phyloP scores from a whole-genome alignment of 148 eudicot species.

The Rhododendron simsii region DNA sequence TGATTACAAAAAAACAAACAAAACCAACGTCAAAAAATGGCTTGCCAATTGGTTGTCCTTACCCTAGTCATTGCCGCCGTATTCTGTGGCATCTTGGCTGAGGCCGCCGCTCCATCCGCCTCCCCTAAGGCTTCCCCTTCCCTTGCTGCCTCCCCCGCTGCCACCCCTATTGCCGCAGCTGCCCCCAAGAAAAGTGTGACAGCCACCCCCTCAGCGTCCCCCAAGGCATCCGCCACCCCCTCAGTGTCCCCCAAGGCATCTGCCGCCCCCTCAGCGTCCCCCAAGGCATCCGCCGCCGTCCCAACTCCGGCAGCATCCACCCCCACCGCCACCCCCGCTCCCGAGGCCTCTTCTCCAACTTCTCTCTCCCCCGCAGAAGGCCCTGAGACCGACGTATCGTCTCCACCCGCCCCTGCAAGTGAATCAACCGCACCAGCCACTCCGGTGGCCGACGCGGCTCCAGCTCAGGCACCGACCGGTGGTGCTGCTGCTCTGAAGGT shows the following conservation, averaged over 20 bases:
- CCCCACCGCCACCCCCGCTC: background rate
- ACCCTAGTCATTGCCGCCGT: constrained; percentile 18
- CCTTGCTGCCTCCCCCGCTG: constrained; percentile 1
- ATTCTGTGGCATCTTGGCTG: constrained; percentile 3
- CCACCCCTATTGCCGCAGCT: constrained; percentile 1
- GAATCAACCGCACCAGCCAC: constrained; percentile 9
- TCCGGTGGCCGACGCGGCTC: constrained; percentile 6
- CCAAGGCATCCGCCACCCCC: background rate
- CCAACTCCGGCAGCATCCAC: background rate
- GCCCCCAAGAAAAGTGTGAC: background rate
- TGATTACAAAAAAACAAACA: background rate
- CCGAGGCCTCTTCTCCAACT: background rate
- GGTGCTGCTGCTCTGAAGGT: constrained; percentile 10
- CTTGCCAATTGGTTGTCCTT: constrained; percentile 15
- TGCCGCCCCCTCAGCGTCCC: background rate
- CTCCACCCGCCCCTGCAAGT: constrained; percentile 29
- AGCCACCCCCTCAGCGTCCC: constrained; percentile 5
- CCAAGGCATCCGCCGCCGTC: background rate
- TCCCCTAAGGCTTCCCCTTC: constrained; percentile 5
- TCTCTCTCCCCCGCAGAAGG: background rate
- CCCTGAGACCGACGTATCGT: constrained; percentile 8
- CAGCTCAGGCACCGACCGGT: background rate
- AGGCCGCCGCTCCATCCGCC: constrained; percentile 1
- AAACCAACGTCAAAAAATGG: constrained; percentile 16
- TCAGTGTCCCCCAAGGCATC: background rate